Percentiles rank a stretch among this genome's conserved stretches.
These are phyloP conservation scores for Rhizophlyctis rosea DNA, from an alignment of 192 early-diverging fungal genomes.

Conservation along the genomic window DNA sequence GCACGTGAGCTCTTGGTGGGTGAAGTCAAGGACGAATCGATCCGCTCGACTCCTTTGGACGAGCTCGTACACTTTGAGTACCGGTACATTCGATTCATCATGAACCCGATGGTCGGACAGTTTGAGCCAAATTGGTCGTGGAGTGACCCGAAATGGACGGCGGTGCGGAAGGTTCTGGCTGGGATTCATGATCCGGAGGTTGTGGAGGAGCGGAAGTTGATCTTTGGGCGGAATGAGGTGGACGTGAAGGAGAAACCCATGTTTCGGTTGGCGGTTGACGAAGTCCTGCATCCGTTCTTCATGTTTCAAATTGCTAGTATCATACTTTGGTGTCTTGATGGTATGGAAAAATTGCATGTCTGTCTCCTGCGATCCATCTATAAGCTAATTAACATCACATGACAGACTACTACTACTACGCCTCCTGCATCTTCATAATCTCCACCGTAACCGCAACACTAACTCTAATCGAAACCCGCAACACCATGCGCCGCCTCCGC, in stretches of 20 bases:
- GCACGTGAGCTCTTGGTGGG: neutral
- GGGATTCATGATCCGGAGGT: conserved; percentile 8
- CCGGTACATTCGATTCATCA: conserved; percentile 52
- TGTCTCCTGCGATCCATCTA: neutral
- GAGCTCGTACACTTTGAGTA: conserved; percentile 43
- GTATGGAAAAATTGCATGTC: neutral
- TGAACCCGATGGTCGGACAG: conserved; percentile 45
- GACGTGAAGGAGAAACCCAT: conserved; percentile 43
- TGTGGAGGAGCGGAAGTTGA: conserved; percentile 18
- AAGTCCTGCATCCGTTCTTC: conserved; percentile 58
- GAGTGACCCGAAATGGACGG: conserved; percentile 51
- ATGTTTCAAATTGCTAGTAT: conserved; percentile 56
- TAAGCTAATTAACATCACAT: neutral
- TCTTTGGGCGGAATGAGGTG: conserved; percentile 55
- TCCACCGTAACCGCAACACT: conserved; percentile 72
- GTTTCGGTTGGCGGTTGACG: conserved; percentile 47
- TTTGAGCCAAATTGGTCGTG: conserved; percentile 54
- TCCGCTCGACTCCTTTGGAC: conserved; percentile 4
- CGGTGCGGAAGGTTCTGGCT: conserved; percentile 20
- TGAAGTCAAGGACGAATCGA: neutral
- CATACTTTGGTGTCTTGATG: conserved; percentile 72
- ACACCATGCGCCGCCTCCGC: conserved; percentile 71
- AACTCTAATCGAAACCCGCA: conserved; percentile 74
- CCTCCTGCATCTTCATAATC: conserved; percentile 86
- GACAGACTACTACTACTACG: conserved; percentile 88